Evolutionary conservation across 768 basidiomycete genomes (phyloP).

Genomic region (Paxillus involutus): DNA sequence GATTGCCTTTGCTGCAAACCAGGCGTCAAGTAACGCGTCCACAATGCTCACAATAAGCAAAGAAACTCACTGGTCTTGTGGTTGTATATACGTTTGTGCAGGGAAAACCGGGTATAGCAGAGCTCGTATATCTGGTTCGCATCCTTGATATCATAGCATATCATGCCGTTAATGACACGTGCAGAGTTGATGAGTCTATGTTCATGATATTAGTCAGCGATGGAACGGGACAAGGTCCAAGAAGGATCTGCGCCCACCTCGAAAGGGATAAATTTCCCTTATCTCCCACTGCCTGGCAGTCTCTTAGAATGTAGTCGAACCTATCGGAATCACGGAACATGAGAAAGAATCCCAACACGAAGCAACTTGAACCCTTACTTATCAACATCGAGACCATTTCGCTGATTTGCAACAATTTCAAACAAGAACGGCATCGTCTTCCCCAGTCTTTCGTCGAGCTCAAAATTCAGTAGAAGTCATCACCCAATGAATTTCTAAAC

Average conservation of each 20-base stretch:
- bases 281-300: conserved; percentile 71
- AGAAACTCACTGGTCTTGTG: conserved; percentile 49
- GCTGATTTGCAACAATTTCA: conserved; percentile 80
- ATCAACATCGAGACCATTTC: conserved; percentile 85
- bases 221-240: neutral
- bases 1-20: conserved; percentile 62
- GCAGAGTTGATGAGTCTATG: conserved; percentile 70
- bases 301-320: conserved; percentile 81
- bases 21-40: neutral
- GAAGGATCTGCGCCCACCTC: conserved; percentile 33
- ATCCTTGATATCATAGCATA: conserved; percentile 83
- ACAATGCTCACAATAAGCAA: too few relatives aligned
- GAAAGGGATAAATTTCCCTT: conserved; percentile 48
- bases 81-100: conserved; percentile 83
- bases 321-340: conserved; percentile 33
- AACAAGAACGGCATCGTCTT: conserved; percentile 73
- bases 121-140: conserved; percentile 74
- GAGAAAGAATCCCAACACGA: neutral
- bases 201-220: neutral
- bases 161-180: conserved; percentile 69
- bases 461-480: neutral
- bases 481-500: too few relatives aligned
- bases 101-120: conserved; percentile 68
- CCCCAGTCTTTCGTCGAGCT: conserved; percentile 18
- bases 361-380: conserved; percentile 47